Evolutionary conservation across 805 yeast genomes (phyloP).

Genomic region (Candida schatavii): DNA sequence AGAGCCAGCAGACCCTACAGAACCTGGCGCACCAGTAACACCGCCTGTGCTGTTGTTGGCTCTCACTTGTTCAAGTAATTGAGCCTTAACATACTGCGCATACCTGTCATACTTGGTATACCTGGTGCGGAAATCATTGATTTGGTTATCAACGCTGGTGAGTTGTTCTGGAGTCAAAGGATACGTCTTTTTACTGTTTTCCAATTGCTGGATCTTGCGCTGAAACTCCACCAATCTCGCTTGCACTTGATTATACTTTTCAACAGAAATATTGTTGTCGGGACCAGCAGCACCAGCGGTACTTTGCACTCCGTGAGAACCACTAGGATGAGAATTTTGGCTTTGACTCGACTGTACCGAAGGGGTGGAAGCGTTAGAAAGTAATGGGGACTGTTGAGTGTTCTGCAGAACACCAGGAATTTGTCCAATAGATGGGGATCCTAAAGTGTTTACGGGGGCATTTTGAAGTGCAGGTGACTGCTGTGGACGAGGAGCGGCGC

Average conservation of each 20-base stretch:
- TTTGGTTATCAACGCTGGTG: slow-evolving; percentile 45
- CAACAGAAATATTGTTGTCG: slow-evolving; percentile 28
- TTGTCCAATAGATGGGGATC: slow-evolving; percentile 3
- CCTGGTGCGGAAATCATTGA: slow-evolving; percentile 44
- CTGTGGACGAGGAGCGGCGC: slow-evolving; percentile 9
- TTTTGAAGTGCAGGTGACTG: slow-evolving; percentile 4
- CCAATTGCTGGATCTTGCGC: slow-evolving; percentile 48
- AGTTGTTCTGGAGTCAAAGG: slow-evolving; percentile 44
- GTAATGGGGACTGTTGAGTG: slow-evolving; percentile 6
- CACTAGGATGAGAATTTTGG: slow-evolving; percentile 5
- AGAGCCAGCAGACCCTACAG: slow-evolving; percentile 3
- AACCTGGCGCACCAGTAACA: slow-evolving; percentile 5
- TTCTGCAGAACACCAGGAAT: slow-evolving; percentile 6
- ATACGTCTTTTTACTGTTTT: slow-evolving; percentile 44
- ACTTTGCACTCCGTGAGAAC: neutral
- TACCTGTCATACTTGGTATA: slow-evolving; percentile 49
- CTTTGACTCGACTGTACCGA: slow-evolving; percentile 5
- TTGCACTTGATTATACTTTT: slow-evolving; percentile 43
- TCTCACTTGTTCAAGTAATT: slow-evolving; percentile 33
- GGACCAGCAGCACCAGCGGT: neutral
- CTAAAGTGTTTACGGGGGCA: neutral
- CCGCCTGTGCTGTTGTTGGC: slow-evolving; percentile 8
- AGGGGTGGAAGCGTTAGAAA: slow-evolving; percentile 1
- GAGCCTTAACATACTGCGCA: slow-evolving; percentile 46
- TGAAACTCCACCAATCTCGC: slow-evolving; percentile 48